These are phyloP conservation scores for Colletotrichum musicola DNA, from an alignment of 2,329 filamentous ascomycete species.

Conservation along the genomic window DNA sequence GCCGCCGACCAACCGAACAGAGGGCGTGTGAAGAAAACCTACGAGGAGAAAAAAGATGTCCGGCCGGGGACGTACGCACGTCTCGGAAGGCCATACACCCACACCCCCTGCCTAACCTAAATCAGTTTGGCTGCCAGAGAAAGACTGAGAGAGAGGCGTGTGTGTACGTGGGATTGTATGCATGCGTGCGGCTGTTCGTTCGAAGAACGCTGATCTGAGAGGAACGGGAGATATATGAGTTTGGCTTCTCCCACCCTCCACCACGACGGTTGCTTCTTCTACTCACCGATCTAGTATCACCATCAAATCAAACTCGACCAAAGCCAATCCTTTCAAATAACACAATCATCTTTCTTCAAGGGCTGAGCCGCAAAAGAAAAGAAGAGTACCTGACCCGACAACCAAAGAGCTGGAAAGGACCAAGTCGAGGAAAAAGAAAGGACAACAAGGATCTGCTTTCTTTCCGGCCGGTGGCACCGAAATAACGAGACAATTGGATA, in stretches of 20 bases:
- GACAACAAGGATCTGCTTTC: constrained; percentile 20
- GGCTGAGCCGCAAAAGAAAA: constrained; percentile 22
- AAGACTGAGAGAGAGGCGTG: too few species aligned
- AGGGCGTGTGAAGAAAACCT: not conserved
- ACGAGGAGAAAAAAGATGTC: not conserved
- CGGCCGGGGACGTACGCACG: constrained; percentile 3
- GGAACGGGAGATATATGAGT: constrained; percentile 35
- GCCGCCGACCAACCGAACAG: not conserved
- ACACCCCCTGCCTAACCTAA: not conserved
- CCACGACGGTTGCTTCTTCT: constrained; percentile 6
- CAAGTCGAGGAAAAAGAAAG: constrained; percentile 14
- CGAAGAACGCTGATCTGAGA: constrained; percentile 11
- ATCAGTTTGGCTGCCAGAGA: too few species aligned
- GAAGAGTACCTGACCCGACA: constrained; percentile 5
- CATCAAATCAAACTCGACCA: not conserved
- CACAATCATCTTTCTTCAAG: not conserved
- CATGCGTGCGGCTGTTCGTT: not conserved
- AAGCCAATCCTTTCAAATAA: constrained; percentile 4
- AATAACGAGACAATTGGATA: constrained; percentile 11
- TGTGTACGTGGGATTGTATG: too few species aligned
- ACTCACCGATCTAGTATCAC: constrained; percentile 1
- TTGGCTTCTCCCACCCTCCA: constrained; percentile 22
- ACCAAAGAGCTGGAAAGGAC: constrained; percentile 29
- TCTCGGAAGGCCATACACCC: not conserved
- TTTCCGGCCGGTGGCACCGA: constrained; percentile 3